Base-by-base conservation (phyloP, 441 rosid species). In the Mallotus japonicus region DNA sequence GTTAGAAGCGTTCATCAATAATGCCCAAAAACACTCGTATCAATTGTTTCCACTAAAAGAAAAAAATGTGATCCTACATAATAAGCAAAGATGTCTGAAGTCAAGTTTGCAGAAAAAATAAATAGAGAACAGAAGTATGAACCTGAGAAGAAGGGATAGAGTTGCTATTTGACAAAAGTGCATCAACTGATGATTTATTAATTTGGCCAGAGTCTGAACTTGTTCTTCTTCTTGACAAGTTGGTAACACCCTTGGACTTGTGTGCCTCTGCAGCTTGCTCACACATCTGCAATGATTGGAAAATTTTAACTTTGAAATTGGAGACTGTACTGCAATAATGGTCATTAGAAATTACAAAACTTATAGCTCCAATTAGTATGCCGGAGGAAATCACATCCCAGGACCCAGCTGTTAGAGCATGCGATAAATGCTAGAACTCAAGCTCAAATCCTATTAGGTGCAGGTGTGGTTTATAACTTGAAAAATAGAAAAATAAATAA, bases 211-310 rank as follows among this genome's bases (percentile, higher is more conserved):
- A 75, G 63, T 91, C 96, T 1, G 87, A 80, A 83, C 88, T 93
- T 80, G 75, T 72, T 84, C 97, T 85, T 82, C 96, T 87, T 85
- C 93, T 91, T 34, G 88, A 85, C 54, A 83, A 79, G 47, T 86
- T 89, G 24, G 92, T 78, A 42, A 67, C 76, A 72, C 79, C 84
- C 85, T 90, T 93, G 5, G 90, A 90, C 82, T 91, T 95, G 85
- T 95, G 92, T 7, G 95, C 92, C 78, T 91, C 97, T 49, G 99
- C 98, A 5, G 98, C 97, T 85, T 83, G 91, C 84, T 95, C 98
- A 62, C 98, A 93, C 96, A 95, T 93, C 99, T 95, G 80, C 70
- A 75, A 81, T 57, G 34, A 70, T 44, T 20, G 17, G 60, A 75
- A 65, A 59, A 2, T 58, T 76, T n/a, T 22, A 60, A 69, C 53